Evolutionary conservation across 768 basidiomycete species (phyloP).

Genomic region (Suillus fuscotomentosus): DNA sequence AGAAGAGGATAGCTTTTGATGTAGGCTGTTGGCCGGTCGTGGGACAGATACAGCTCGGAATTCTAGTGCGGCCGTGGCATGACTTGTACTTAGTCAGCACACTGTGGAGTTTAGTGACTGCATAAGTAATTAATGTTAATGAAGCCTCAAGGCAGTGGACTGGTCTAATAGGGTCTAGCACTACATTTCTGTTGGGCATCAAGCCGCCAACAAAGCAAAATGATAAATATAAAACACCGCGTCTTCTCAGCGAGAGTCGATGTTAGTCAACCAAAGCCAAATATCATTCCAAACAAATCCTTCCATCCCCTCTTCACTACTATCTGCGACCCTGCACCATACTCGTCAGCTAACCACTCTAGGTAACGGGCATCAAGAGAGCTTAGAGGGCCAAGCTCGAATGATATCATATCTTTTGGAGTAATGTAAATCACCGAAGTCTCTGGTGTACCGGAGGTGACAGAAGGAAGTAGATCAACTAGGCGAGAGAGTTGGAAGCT

Average conservation of each 20-base stretch:
- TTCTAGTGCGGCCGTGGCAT: background rate
- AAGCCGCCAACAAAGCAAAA: background rate
- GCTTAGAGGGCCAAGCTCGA: constrained; percentile 77
- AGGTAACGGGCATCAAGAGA: constrained; percentile 68
- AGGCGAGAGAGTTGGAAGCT: constrained; percentile 54
- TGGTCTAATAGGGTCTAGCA: background rate
- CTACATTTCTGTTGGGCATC: background rate
- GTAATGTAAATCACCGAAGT: constrained; percentile 43
- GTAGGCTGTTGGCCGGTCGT: background rate
- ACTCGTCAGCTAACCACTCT: constrained; percentile 74
- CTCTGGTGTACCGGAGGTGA: constrained; percentile 13
- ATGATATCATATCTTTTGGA: constrained; percentile 61
- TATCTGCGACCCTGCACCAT: constrained; percentile 44
- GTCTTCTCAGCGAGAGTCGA: background rate
- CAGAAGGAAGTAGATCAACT: constrained; percentile 23
- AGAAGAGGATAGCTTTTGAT: background rate
- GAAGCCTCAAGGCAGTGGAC: background rate
- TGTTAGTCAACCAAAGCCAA: constrained; percentile 36
- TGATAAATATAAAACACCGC: constrained; percentile 1
- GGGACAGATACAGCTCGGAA: background rate
- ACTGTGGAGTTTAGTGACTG: background rate
- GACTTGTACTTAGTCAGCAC: constrained; percentile 2
- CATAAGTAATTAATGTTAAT: background rate
- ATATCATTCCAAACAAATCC: constrained; percentile 42
- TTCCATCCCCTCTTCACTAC: constrained; percentile 46